phyloP scores from a whole-genome alignment of 2,329 filamentous ascomycete species.

The Penicillium thymicola region DNA sequence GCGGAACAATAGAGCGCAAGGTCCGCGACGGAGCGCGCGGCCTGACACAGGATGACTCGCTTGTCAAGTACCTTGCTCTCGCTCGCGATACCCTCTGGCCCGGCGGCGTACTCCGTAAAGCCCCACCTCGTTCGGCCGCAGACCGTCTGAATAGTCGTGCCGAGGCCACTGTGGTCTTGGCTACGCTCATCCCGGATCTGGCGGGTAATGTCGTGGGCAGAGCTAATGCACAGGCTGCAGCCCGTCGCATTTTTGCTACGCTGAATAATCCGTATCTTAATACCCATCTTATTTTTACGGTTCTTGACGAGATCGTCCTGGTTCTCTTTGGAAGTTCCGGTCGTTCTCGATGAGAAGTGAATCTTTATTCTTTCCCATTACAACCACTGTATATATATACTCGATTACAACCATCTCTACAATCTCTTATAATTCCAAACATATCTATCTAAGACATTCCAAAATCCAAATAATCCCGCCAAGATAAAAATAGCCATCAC shows the following conservation, averaged over 20 bases:
- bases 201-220: constrained; percentile 90
- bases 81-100: constrained; percentile 82
- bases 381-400: constrained; percentile 3
- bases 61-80: constrained; percentile 71
- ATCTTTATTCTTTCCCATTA: neutral
- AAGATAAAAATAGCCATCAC: neutral
- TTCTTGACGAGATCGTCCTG: constrained; percentile 67
- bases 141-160: constrained; percentile 79
- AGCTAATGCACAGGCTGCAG: constrained; percentile 85
- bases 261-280: constrained; percentile 90
- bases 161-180: constrained; percentile 85
- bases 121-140: constrained; percentile 55
- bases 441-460: neutral
- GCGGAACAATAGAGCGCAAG: constrained; percentile 93
- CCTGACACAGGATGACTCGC: constrained; percentile 71
- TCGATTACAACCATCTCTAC: neutral
- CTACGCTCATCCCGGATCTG: constrained; percentile 84
- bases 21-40: constrained; percentile 78
- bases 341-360: constrained; percentile 9
- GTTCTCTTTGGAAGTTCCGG: constrained; percentile 54
- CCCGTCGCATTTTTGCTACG: constrained; percentile 81
- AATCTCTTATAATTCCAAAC: neutral
- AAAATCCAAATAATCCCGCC: neutral
- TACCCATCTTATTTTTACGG: constrained; percentile 66
- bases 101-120: constrained; percentile 47